Evolutionary conservation across 2,329 filamentous ascomycete species (phyloP), one percentile per base, ranked within the genome.

Genomic region (Pezicula radicicola): DNA sequence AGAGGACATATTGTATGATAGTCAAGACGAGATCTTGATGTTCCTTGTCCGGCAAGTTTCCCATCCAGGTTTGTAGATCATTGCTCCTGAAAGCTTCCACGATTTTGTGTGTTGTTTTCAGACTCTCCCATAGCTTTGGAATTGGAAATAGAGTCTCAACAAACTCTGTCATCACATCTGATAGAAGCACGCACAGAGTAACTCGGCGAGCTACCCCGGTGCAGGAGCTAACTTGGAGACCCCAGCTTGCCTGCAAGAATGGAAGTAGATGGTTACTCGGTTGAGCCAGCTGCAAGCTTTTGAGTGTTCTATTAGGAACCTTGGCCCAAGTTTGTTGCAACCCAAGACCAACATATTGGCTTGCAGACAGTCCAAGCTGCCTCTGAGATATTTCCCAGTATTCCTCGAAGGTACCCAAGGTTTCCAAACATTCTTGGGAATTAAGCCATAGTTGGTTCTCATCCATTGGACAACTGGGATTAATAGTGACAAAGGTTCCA

Each of bases 171-270:
- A 61, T 33, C 4, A 57, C 7, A 48, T 61, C 58, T 4, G 59
- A 53, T 4, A 63, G 21, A 10, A 61, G 46, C 9, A 49, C 21
- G 7, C 57, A 48, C 33, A 63, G 43, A 3, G 45, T 42, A 12
- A 61, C 57, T 46, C 61, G 52, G 16, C 55, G 39, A 13, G 61
- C 53, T 41, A 63, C 37, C 10, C 57, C 53, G 8, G 60, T 63
- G 36, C 61, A 62, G 19, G 54, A 54, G 52, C 61, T 63, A 6
- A 63, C 56, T 37, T 61, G 59, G 16, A 63, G 42, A 1, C 59
- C 61, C 55, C 51, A 62, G 3, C 25, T 7, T 3, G 43, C 12
- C 13, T 56, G 51, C 15, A 51, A 36, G n/a, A 53, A 44, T 40
- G 43, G 25, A 12, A 47, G 19, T 3, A 19, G 25, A 13, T 60